Evolutionary conservation across 2,329 filamentous ascomycete genomes (phyloP).

Genomic region (Clonostachys solani): DNA sequence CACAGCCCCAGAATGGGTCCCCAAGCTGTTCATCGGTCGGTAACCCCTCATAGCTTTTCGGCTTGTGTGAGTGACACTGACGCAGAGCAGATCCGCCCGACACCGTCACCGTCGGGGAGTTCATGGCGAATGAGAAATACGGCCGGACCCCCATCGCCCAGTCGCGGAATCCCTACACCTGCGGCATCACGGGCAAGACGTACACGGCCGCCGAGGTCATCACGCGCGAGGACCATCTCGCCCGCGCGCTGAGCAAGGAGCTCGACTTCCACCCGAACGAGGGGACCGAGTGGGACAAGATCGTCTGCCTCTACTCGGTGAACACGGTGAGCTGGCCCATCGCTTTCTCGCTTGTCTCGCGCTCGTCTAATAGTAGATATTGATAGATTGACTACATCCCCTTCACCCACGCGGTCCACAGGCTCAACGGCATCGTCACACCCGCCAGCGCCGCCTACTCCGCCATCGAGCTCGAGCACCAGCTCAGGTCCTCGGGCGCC

Average conservation of each 20-base stretch:
- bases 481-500: constrained; percentile 64
- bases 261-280: constrained; percentile 67
- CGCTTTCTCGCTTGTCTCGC: too few relatives aligned
- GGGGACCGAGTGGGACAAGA: constrained; percentile 78
- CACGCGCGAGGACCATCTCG: constrained; percentile 61
- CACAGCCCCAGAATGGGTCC: constrained; percentile 56
- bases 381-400: constrained; percentile 71
- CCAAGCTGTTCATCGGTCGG: constrained; percentile 32
- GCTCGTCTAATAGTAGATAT: neutral
- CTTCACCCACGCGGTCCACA: constrained; percentile 69
- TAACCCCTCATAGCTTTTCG: neutral
- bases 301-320: constrained; percentile 70
- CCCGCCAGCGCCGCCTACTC: constrained; percentile 76
- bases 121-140: constrained; percentile 69
- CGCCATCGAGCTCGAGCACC: constrained; percentile 64
- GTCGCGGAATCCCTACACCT: constrained; percentile 70
- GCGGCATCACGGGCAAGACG: constrained; percentile 66
- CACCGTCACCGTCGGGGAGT: constrained; percentile 69
- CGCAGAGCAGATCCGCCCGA: constrained; percentile 59
- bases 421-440: constrained; percentile 68
- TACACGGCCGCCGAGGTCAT: constrained; percentile 61
- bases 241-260: constrained; percentile 65
- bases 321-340: constrained; percentile 63
- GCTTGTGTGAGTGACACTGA: too few relatives aligned
- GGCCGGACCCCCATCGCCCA: constrained; percentile 60